Evolutionary conservation across 306 rosid species (phyloP), one percentile per base, ranked within the genome.

Genomic region (Hippophae rhamnoides): DNA sequence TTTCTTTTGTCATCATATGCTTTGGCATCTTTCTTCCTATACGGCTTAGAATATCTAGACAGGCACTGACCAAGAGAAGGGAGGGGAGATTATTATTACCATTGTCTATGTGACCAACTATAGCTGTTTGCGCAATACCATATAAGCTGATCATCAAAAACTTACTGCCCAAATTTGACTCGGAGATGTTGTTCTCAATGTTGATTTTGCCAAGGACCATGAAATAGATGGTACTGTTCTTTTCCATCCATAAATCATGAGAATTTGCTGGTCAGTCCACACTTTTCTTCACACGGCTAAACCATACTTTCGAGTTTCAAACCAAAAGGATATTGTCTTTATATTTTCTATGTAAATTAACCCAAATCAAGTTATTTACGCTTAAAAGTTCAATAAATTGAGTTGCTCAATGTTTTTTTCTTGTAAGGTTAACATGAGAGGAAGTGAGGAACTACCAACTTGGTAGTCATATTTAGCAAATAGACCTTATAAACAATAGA

Each of bases 11-110:
- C 47, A 55, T 74, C 44, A 18, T 62, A 38, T 45, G 69, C 68
- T 11, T 74, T 3, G 74, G 74, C 27, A 43, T 74, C 54, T 42
- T 74, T 74, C 74, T 74, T 53, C 66, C 48, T 10, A 13, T 62
- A 45, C 70, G 67, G n/a, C 73, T 68, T 60, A 68, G 61, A 66
- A 48, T 47, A 62, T 71, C 51, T 53, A 58, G 71, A 66, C 60
- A 41, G 47, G 71, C 71, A 54, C 52, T 63, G 43, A 45, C 66
- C 26, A 62, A 43, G 62, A 76, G 42, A 55, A 67, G 57, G 55
- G 81, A 72, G n/a, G 41, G 69, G 66, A 61, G 62, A 58, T 1
- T 68, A 53, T 41, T 53, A 23, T 55, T 76, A 53, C 76, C 76
- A 9, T 42, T 68, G 63, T 64, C 67, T 44, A 56, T 72, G 72